Evolutionary conservation across 108 stramenopile species (phyloP), one percentile per base, ranked within the genome.

Genomic region (Nitzschia sp.): DNA sequence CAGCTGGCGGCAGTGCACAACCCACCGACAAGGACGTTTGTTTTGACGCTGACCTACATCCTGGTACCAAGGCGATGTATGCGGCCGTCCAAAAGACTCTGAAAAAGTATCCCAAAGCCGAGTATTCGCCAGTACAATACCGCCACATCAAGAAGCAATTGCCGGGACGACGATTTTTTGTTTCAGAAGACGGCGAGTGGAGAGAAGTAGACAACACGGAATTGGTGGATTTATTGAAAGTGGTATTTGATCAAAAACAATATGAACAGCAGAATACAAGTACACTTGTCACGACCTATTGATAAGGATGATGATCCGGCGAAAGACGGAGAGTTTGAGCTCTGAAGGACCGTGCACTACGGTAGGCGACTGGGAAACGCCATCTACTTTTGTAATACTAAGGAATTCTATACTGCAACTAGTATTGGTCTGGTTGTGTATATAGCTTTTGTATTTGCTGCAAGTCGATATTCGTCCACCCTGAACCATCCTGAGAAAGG

Each of bases 121-220:
- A 57, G 27, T 74, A 74, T 33, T 58, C 72, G 18, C 72, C 72
- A 3, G 54, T 24, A 45, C 48, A 61, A 2, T 74, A 74, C 57
- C 54, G 56, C 19, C 42, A 59, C 25, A 74, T 74, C 28, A 74
- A 66, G 54, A 54, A 64, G 38, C 72, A 66, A 45, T 32, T 74
- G 15, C 34, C 45, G 1, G 71, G 62, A 4, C 61, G 71, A 32
- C 25, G 8, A 0, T 72, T 72, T 29, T 72, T 59, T 56, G 33
- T 72, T n/a, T 47, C 54, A 6, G 49, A 62, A 49, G 32, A 61
- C 21, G 60, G 62, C 4, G 25, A 36, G 32, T 72, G 71, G 71
- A 18, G 62, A 19, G 53, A 72, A 33, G 71, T 56, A 5, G 8
- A 30, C 13, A 72, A 72, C 34, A 25, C 30, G 0, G 71, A 72